phyloP scores from a whole-genome alignment of 2,329 filamentous ascomycete genomes.

The Fusarium circinatum region DNA sequence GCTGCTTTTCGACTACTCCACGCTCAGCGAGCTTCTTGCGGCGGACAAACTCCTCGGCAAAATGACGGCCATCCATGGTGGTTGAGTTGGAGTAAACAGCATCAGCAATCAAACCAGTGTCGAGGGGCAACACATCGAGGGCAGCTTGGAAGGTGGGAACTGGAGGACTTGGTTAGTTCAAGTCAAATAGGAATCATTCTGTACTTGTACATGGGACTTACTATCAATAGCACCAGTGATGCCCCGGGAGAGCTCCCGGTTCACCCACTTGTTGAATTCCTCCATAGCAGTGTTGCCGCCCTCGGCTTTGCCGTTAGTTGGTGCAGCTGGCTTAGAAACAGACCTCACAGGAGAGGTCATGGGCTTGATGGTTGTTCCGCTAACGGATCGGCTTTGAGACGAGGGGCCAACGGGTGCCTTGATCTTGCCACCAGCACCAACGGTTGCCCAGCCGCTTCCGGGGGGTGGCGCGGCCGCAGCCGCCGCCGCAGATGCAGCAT shows the following conservation, averaged over 20 bases:
- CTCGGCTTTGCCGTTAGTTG: constrained; percentile 54
- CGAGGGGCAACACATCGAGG: constrained; percentile 79
- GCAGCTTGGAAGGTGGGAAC: constrained; percentile 84
- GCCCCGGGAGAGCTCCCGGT: constrained; percentile 80
- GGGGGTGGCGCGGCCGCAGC: constrained; percentile 45
- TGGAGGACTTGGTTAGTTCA: constrained; percentile 54
- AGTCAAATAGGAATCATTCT: neutral
- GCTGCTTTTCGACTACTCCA: constrained; percentile 82
- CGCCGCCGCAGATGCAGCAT: constrained; percentile 55
- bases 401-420: constrained; percentile 75
- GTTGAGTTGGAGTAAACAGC: constrained; percentile 87
- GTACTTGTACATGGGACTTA: constrained; percentile 50
- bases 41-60: constrained; percentile 92
- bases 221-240: constrained; percentile 64
- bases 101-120: constrained; percentile 86
- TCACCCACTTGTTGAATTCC: constrained; percentile 94
- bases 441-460: constrained; percentile 86
- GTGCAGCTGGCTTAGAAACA: constrained; percentile 59
- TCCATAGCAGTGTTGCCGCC: constrained; percentile 71
- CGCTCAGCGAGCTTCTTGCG: constrained; percentile 94
- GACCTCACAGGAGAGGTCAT: constrained; percentile 62
- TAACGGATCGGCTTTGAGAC: constrained; percentile 59
- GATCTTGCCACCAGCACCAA: constrained; percentile 91
- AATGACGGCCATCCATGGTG: constrained; percentile 92
- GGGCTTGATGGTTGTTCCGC: constrained; percentile 56